Conservation (phyloP, 176 grass and related monocot genomes). For the Eragrostis nindensis region DNA sequence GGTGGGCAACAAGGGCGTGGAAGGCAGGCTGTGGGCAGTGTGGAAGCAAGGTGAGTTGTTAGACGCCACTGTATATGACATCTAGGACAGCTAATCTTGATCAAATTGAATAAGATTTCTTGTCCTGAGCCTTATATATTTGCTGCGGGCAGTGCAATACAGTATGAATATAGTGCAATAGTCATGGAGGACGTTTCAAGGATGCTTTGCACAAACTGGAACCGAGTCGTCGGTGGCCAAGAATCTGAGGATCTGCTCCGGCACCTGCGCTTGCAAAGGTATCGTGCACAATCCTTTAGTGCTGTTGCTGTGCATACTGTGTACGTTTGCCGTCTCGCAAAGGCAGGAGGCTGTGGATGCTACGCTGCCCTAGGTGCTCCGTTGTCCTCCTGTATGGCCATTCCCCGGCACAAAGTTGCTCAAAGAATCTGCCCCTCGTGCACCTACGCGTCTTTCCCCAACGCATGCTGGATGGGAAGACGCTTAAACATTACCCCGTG, state of each 20-base stretch:
- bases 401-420: constrained; percentile 11
- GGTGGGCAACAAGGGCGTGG: too few species aligned
- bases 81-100: too few species aligned
- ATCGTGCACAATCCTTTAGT: not conserved
- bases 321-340: not conserved
- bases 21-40: too few species aligned
- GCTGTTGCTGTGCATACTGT: too few species aligned
- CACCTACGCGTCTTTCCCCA: not conserved
- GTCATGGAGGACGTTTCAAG: not conserved
- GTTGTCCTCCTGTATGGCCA: not conserved
- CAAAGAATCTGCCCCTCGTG: constrained; percentile 11
- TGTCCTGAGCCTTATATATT: too few species aligned
- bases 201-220: not conserved
- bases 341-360: not conserved
- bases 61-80: too few species aligned
- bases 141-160: too few species aligned
- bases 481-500: not conserved
- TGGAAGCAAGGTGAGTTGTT: too few species aligned
- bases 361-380: not conserved
- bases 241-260: not conserved
- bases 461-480: not conserved
- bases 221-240: not conserved
- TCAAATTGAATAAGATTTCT: too few species aligned
- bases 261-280: not conserved
- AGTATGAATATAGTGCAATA: too few species aligned